A percentile compares a stretch with the other conserved stretches of the same genome.
Conservation (phyloP, 2,329 filamentous ascomycete genomes). For the Nemania bipapillata region DNA sequence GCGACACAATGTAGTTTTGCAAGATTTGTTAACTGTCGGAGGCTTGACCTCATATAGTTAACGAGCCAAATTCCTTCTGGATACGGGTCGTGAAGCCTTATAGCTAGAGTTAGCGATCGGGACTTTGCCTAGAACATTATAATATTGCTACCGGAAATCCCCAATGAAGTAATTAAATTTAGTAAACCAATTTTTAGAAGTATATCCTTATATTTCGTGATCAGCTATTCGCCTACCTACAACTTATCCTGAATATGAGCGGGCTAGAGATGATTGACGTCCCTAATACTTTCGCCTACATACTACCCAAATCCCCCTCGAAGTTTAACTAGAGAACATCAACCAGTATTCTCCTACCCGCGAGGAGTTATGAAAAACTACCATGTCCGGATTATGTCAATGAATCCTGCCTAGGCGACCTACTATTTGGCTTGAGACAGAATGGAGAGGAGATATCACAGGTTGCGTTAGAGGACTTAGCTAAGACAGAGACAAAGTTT, state of each 20-base stretch:
- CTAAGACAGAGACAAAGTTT: background rate
- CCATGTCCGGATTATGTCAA: fast-evolving
- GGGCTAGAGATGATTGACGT: background rate
- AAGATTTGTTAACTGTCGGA: slow-evolving; percentile 7
- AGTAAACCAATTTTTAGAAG: background rate
- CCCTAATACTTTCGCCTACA: background rate
- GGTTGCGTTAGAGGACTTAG: slow-evolving; percentile 10
- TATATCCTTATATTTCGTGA: background rate
- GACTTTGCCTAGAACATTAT: slow-evolving; percentile 5
- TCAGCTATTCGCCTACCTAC: slow-evolving; percentile 7
- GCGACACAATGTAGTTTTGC: background rate
- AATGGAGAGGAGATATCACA: slow-evolving; percentile 14
- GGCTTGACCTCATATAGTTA: slow-evolving; percentile 7
- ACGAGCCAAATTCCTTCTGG: slow-evolving; percentile 9
- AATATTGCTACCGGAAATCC: background rate
- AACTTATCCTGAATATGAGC: background rate
- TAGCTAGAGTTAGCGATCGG: slow-evolving; percentile 11
- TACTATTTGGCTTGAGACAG: slow-evolving; percentile 1
- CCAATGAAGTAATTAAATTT: slow-evolving; percentile 16
- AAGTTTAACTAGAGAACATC: background rate
- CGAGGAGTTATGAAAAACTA: background rate
- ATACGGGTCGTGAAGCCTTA: slow-evolving; percentile 24
- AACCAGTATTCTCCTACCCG: background rate
- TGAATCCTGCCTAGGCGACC: background rate
- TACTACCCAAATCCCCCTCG: background rate